These are phyloP conservation scores for Marchantia polymorpha DNA, from an alignment of 225 moss, liverwort and hornwort genomes.

Conservation along the genomic window DNA sequence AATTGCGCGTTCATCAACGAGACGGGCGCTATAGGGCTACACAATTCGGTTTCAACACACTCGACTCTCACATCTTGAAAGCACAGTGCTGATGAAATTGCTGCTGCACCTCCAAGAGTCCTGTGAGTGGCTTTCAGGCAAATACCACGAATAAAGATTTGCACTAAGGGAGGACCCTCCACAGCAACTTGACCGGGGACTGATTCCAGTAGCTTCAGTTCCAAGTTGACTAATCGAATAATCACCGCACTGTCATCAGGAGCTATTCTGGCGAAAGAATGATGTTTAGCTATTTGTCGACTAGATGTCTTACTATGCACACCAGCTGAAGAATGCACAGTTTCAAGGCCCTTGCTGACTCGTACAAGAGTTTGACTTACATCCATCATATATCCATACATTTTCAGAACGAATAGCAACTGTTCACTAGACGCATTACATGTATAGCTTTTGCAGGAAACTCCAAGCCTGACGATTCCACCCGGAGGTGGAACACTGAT, in stretches of 20 bases:
- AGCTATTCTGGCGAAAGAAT: constrained; percentile 55
- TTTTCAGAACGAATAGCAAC: constrained; percentile 86
- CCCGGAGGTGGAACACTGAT: constrained; percentile 85
- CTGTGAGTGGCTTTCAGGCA: constrained; percentile 72
- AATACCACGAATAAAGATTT: constrained; percentile 69
- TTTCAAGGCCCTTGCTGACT: constrained; percentile 60
- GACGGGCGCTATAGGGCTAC: constrained; percentile 16
- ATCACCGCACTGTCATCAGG: constrained; percentile 86
- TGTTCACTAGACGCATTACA: constrained; percentile 96
- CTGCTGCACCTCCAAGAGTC: constrained; percentile 80
- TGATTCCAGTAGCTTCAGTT: constrained; percentile 86
- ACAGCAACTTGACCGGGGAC: constrained; percentile 68
- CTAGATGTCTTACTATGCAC: constrained; percentile 4
- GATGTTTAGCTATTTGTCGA: constrained; percentile 36
- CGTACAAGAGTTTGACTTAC: constrained; percentile 78
- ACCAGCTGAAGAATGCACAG: constrained; percentile 8
- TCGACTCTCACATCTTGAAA: constrained; percentile 85
- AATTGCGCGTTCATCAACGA: constrained; percentile 11
- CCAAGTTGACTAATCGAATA: constrained; percentile 61
- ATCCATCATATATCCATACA: constrained; percentile 83
- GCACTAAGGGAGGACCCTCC: constrained; percentile 84
- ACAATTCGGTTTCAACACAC: constrained; percentile 85
- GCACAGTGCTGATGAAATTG: constrained; percentile 66
- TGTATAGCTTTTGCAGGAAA: constrained; percentile 76
- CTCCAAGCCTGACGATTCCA: constrained; percentile 73